These are phyloP conservation scores for Zanthoxylum bungeanum DNA, from an alignment of 345 rosid genomes.

Conservation along the genomic window DNA sequence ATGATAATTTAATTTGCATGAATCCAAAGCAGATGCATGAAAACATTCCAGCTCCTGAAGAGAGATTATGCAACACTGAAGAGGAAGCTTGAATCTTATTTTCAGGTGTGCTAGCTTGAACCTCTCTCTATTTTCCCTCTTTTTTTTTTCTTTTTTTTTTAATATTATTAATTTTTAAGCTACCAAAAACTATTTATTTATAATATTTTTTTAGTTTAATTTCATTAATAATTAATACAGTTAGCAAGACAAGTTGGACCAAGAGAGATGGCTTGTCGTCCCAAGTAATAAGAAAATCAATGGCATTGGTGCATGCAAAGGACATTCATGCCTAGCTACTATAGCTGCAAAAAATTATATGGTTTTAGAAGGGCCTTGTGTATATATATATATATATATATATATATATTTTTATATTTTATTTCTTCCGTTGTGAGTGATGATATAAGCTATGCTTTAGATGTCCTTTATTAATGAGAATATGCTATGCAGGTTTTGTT, in stretches of 20 bases:
- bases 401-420: not conserved
- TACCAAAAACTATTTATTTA: not conserved
- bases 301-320: not conserved
- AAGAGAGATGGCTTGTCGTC: conserved; percentile 47
- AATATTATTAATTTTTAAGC: not conserved
- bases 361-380: not conserved
- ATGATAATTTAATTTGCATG: conserved; percentile 3
- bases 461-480: not conserved
- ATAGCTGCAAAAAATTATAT: not conserved
- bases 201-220: too few relatives aligned
- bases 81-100: conserved; percentile 82
- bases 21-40: conserved; percentile 51
- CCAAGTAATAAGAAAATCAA: conserved; percentile 34
- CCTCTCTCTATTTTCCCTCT: not conserved
- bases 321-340: not conserved
- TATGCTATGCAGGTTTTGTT: not conserved
- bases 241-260: conserved; percentile 84
- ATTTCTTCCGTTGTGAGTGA: not conserved
- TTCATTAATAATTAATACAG: conserved; percentile 30
- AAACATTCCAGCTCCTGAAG: conserved; percentile 78
- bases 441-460: not conserved
- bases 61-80: conserved; percentile 71
- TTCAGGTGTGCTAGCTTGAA: conserved; percentile 45
- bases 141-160: not conserved
- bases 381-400: too few relatives aligned